Evolutionary conservation across 345 rosid genomes (phyloP), one percentile per base, ranked within the genome.

Genomic region (Excoecaria agallocha): DNA sequence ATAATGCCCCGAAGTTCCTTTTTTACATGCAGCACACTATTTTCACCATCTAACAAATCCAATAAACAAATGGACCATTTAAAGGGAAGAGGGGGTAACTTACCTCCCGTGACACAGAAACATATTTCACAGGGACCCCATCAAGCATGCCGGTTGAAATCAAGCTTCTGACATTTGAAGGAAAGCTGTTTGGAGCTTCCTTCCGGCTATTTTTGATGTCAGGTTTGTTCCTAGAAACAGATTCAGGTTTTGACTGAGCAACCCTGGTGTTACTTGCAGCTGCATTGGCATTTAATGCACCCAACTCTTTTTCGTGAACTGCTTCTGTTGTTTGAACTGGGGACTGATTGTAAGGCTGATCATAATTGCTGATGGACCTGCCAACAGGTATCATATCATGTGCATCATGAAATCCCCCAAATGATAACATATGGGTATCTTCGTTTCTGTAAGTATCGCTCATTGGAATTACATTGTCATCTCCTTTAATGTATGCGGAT

Each of bases 71-170:
- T 52, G 22, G 48, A 64, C 3, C 24, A 24, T 24, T 45, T 61
- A 72, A 22, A 15, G 12, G 35, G 39, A 57, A 5, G 16, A 16
- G 30, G 15, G 61, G 56, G 24, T 19, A 25, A 76, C 81, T 81
- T 90, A 92, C 98, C 97, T 94, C 91, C 45, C 90, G 87, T 19
- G 97, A 86, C 82, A 87, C 74, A 48, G 97, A 74, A 72, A 90
- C 80, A 51, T 94, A 94, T 85, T 90, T 94, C 76, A 92, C 94
- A 39, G 96, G 94, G 60, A 92, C 91, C 6, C 96, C 93, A 73
- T 94, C 97, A 4, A 92, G 97, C 94, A 89, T 92, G 73, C 96
- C 97, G 22, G 98, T 94, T 58, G 94, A 89, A 81, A 94, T 86
- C 84, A 92, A 84, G 82, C 96, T 92, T 82, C 95, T 90, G 39